Conservation (phyloP, 148 eudicot genomes). For the Heliamphora exappendiculata region DNA sequence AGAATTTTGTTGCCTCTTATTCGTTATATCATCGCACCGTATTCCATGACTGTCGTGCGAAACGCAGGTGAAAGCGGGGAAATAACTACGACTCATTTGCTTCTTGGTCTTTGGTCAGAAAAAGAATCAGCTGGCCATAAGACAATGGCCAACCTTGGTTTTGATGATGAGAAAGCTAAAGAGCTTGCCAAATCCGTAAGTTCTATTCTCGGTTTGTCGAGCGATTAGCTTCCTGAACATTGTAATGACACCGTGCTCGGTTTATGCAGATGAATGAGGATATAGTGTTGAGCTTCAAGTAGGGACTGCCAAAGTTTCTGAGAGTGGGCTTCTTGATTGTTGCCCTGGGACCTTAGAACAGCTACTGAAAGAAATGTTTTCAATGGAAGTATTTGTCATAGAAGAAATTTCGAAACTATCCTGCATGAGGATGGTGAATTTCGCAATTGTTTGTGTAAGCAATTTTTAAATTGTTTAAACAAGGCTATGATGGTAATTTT, state of each 20-base stretch:
- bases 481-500: neutral
- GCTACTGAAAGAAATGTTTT: neutral
- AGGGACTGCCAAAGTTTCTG: slow-evolving; percentile 13
- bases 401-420: neutral
- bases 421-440: neutral
- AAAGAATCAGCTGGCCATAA: slow-evolving; percentile 69
- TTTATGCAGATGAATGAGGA: slow-evolving; percentile 69
- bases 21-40: neutral
- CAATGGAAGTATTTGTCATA: neutral
- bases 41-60: neutral
- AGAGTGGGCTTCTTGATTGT: neutral
- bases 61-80: slow-evolving; percentile 78
- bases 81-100: slow-evolving; percentile 56
- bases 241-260: neutral
- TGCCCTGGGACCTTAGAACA: slow-evolving; percentile 10
- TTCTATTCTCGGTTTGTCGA: slow-evolving; percentile 7
- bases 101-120: slow-evolving; percentile 77
- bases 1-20: neutral
- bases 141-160: slow-evolving; percentile 61
- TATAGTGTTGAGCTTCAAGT: slow-evolving; percentile 45
- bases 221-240: neutral
- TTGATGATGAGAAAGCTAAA: slow-evolving; percentile 70
- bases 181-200: slow-evolving; percentile 75
- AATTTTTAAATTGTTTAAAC: neutral
- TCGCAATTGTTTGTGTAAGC: slow-evolving; percentile 3